Conservation (phyloP, 768 basidiomycete species). For the Tephrocybe sp. region DNA sequence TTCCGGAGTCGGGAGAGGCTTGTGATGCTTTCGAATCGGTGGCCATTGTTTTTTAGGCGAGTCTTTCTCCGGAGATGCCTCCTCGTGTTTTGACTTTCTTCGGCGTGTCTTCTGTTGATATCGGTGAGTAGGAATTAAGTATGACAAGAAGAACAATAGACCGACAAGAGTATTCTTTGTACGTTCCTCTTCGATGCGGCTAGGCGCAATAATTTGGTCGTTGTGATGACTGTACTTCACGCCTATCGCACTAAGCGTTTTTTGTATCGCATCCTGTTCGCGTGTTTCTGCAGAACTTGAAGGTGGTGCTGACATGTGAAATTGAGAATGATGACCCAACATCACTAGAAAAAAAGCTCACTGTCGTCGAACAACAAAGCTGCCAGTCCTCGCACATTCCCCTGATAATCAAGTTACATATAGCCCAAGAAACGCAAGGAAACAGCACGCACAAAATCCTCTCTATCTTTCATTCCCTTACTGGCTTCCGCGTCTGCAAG, state of each 20-base stretch:
- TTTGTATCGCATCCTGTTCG: conserved; percentile 50
- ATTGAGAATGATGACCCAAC: neutral
- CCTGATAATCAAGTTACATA: conserved; percentile 28
- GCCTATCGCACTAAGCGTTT: conserved; percentile 57
- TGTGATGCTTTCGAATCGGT: conserved; percentile 61
- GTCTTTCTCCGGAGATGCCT: conserved; percentile 17
- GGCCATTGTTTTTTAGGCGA: conserved; percentile 58
- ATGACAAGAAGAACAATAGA: neutral
- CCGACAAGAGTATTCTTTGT: conserved; percentile 52
- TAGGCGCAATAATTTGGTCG: conserved; percentile 66
- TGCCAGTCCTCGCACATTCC: conserved; percentile 58
- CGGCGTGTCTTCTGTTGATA: conserved; percentile 31
- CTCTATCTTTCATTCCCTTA: conserved; percentile 39
- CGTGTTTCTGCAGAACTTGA: conserved; percentile 28
- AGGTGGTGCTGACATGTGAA: conserved; percentile 14
- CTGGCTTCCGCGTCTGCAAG: conserved; percentile 41
- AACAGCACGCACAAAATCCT: conserved; percentile 31
- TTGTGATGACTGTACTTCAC: conserved; percentile 77
- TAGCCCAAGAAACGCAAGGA: neutral
- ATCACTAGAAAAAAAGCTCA: conserved; percentile 15
- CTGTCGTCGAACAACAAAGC: conserved; percentile 74
- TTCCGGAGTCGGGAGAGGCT: conserved; percentile 41
- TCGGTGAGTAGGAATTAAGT: neutral
- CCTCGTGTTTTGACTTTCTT: conserved; percentile 21
- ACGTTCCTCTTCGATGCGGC: conserved; percentile 65